A percentile compares a stretch with the other conserved stretches of the same genome.
phyloP scores from a whole-genome alignment of 176 grass and related monocot genomes.

The Cenchrus purpureus region DNA sequence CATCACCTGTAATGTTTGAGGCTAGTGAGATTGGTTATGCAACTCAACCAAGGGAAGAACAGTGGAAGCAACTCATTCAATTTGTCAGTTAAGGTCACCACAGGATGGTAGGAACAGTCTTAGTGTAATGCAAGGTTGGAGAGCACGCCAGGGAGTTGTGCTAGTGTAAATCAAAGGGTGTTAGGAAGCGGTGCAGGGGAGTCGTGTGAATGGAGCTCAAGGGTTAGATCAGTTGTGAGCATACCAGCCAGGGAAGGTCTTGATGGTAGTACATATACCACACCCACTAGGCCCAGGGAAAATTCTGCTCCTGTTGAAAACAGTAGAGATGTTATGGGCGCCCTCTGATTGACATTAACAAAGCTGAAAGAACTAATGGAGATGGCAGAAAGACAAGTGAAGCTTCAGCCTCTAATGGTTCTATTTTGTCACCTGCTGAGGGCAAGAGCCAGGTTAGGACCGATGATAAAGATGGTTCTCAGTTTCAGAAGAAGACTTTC shows the following conservation, averaged over 20 bases:
- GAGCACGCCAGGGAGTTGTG: slow-evolving; percentile 17
- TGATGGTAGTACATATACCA: slow-evolving; percentile 41
- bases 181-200: slow-evolving; percentile 37
- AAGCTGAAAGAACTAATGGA: slow-evolving; percentile 38
- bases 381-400: slow-evolving; percentile 37
- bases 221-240: slow-evolving; percentile 76
- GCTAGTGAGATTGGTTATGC: not conserved
- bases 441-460: slow-evolving; percentile 39
- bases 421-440: slow-evolving; percentile 26
- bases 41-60: slow-evolving; percentile 18
- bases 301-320: slow-evolving; percentile 39
- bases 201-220: slow-evolving; percentile 45
- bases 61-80: not conserved
- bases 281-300: slow-evolving; percentile 2
- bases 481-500: slow-evolving; percentile 92
- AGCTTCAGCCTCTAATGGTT: slow-evolving; percentile 33
- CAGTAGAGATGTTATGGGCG: slow-evolving; percentile 31
- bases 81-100: slow-evolving; percentile 22
- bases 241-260: slow-evolving; percentile 53
- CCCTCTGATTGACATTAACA: slow-evolving; percentile 23
- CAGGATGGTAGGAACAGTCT: slow-evolving; percentile 34
- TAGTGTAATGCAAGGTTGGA: slow-evolving; percentile 55
- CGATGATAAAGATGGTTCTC: slow-evolving; percentile 41
- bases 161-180: slow-evolving; percentile 28
- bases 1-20: slow-evolving; percentile 29